Evolutionary conservation across 176 grass and related monocot species (phyloP).

Genomic region (Musa schizocarpa): DNA sequence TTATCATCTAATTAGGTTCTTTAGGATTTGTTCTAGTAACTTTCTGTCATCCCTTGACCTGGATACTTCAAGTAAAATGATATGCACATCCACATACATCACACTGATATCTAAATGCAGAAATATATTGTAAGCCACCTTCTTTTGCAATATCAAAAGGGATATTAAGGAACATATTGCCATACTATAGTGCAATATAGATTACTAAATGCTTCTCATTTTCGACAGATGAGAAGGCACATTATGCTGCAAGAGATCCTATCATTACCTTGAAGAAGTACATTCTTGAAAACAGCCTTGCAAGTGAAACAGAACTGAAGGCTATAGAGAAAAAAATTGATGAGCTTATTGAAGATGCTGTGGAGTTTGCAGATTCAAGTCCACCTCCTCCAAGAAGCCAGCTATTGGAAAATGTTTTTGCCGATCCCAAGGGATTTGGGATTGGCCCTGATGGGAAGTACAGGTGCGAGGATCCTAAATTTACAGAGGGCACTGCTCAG

Average conservation of each 20-base stretch:
- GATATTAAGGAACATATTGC: neutral
- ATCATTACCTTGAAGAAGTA: constrained; percentile 69
- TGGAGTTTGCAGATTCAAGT: constrained; percentile 79
- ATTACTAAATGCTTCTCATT: neutral
- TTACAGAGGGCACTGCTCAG: constrained; percentile 83
- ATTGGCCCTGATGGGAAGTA: constrained; percentile 87
- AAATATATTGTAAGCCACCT: neutral
- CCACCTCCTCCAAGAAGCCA: constrained; percentile 75
- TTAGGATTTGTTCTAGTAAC: neutral
- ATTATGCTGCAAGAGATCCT: constrained; percentile 64
- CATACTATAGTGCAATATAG: neutral
- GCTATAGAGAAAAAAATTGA: constrained; percentile 76
- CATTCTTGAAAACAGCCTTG: constrained; percentile 57
- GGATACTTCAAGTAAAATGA: neutral
- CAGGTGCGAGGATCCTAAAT: constrained; percentile 82
- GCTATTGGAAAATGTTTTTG: constrained; percentile 75
- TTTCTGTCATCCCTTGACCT: neutral
- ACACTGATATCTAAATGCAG: neutral
- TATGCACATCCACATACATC: too few species aligned
- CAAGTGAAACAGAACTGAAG: constrained; percentile 67
- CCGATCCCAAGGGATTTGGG: constrained; percentile 89
- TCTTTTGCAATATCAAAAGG: neutral
- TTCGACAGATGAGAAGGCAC: constrained; percentile 74
- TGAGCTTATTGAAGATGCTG: constrained; percentile 74
- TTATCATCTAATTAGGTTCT: neutral